Conservation (phyloP, 495 filamentous ascomycete genomes). For the Evernia prunastri region DNA sequence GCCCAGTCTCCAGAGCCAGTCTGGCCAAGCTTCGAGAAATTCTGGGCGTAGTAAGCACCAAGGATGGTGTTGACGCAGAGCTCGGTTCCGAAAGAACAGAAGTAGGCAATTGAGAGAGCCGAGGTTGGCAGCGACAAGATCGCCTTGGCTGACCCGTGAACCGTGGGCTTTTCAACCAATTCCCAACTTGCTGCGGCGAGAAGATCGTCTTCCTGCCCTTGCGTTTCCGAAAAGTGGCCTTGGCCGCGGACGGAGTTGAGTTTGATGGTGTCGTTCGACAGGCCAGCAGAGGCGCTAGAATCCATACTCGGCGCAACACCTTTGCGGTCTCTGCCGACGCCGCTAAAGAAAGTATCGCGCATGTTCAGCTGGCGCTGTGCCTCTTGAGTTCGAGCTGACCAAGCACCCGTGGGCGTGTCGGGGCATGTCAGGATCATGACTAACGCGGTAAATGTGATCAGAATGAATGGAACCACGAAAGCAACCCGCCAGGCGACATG, state of each 20-base stretch:
- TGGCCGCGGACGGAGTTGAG: slow-evolving; percentile 11
- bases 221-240: slow-evolving; percentile 37
- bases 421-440: slow-evolving; percentile 65
- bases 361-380: slow-evolving; percentile 19
- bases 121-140: slow-evolving; percentile 58
- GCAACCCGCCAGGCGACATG: slow-evolving; percentile 76
- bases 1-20: slow-evolving; percentile 69
- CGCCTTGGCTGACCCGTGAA: slow-evolving; percentile 49
- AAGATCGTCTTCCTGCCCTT: slow-evolving; percentile 46
- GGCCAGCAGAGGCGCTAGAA: slow-evolving; percentile 5
- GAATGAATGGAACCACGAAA: slow-evolving; percentile 75
- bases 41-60: slow-evolving; percentile 66
- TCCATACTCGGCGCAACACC: slow-evolving; percentile 1
- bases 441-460: slow-evolving; percentile 59
- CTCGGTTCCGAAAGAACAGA: slow-evolving; percentile 79
- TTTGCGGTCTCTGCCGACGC: slow-evolving; percentile 1
- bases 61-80: slow-evolving; percentile 80
- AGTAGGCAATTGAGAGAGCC: slow-evolving; percentile 61
- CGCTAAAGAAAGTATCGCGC: slow-evolving; percentile 17
- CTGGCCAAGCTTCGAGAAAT: slow-evolving; percentile 66
- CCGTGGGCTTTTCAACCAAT: slow-evolving; percentile 58
- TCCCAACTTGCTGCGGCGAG: slow-evolving; percentile 48
- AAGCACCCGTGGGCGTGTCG: slow-evolving; percentile 77
- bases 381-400: slow-evolving; percentile 40
- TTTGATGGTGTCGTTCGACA: slow-evolving; percentile 18